Evolutionary conservation across 1,284 basidiomycete species (phyloP).

Genomic region (Mycosarcoma mackinlayi): DNA sequence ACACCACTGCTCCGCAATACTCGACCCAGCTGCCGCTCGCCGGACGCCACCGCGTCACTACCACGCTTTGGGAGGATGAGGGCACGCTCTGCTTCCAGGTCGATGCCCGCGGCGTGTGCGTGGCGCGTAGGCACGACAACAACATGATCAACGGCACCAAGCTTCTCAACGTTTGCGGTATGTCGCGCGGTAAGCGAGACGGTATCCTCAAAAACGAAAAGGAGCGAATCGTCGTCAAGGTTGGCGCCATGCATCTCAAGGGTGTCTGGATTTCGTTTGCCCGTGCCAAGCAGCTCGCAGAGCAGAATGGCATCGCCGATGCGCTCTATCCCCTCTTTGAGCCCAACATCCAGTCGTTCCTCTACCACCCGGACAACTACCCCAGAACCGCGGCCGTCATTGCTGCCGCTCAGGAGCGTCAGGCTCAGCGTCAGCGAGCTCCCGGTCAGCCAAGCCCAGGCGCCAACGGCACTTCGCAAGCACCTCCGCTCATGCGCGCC

Average conservation of each 20-base stretch:
- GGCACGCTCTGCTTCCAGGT: conserved; percentile 68
- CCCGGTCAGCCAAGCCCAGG: conserved; percentile 51
- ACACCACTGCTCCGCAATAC: conserved; percentile 62
- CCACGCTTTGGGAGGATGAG: conserved; percentile 68
- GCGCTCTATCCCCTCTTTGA: conserved; percentile 68
- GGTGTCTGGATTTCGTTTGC: conserved; percentile 68
- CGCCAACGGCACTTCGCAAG: conserved; percentile 37
- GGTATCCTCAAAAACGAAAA: conserved; percentile 68
- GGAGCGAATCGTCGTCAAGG: conserved; percentile 68
- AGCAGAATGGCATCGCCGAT: conserved; percentile 66
- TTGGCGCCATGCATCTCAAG: conserved; percentile 68
- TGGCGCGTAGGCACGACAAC: conserved; percentile 67
- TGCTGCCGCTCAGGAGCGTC: conserved; percentile 66
- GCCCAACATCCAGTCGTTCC: conserved; percentile 67
- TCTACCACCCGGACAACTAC: conserved; percentile 68
- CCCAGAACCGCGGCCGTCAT: conserved; percentile 66
- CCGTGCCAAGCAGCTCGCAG: conserved; percentile 66
- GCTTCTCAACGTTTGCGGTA: conserved; percentile 67
- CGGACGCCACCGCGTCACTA: conserved; percentile 66
- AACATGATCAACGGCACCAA: conserved; percentile 69
- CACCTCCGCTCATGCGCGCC: conserved; percentile 56
- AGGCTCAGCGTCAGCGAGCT: conserved; percentile 56
- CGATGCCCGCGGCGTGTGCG: conserved; percentile 66
- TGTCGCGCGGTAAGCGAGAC: conserved; percentile 68
- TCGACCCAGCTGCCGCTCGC: conserved; percentile 63